Evolutionary conservation across 805 yeast genomes (phyloP).

Genomic region (Torulaspora delbrueckii): DNA sequence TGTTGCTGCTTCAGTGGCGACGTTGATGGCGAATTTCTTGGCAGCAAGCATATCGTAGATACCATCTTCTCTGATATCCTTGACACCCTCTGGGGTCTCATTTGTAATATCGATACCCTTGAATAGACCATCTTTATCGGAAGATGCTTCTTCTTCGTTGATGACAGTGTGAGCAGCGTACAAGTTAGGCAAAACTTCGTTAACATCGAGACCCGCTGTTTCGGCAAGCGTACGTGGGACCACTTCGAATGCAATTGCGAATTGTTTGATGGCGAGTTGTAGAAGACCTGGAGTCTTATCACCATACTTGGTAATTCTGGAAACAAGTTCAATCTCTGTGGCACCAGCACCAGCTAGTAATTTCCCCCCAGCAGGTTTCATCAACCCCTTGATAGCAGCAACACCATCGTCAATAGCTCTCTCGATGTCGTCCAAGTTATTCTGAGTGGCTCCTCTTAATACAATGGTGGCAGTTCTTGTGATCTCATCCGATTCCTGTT

Average conservation of each 20-base stretch:
- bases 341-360: constrained; percentile 97
- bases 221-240: constrained; percentile 90
- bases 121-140: constrained; percentile 29
- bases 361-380: constrained; percentile 70
- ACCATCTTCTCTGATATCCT: constrained; percentile 63
- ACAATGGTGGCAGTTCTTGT: constrained; percentile 90
- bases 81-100: constrained; percentile 58
- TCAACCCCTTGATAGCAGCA: constrained; percentile 79
- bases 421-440: constrained; percentile 88
- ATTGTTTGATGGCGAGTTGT: constrained; percentile 90
- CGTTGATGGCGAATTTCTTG: constrained; percentile 80
- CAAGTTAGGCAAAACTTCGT: constrained; percentile 81
- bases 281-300: constrained; percentile 90
- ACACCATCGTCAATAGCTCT: constrained; percentile 98
- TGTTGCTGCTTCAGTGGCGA: constrained; percentile 93
- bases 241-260: constrained; percentile 91
- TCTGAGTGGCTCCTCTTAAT: constrained; percentile 94
- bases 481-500: constrained; percentile 56
- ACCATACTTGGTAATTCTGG: constrained; percentile 75
- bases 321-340: constrained; percentile 80
- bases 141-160: constrained; percentile 18
- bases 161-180: constrained; percentile 73
- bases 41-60: constrained; percentile 76
- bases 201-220: constrained; percentile 86
- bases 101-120: constrained; percentile 79